A percentile compares a stretch with the other conserved stretches of the same genome.
Evolutionary conservation across 1,139 yeast species (phyloP).

Genomic region (Hyphopichia wangnamkhiaoensis): DNA sequence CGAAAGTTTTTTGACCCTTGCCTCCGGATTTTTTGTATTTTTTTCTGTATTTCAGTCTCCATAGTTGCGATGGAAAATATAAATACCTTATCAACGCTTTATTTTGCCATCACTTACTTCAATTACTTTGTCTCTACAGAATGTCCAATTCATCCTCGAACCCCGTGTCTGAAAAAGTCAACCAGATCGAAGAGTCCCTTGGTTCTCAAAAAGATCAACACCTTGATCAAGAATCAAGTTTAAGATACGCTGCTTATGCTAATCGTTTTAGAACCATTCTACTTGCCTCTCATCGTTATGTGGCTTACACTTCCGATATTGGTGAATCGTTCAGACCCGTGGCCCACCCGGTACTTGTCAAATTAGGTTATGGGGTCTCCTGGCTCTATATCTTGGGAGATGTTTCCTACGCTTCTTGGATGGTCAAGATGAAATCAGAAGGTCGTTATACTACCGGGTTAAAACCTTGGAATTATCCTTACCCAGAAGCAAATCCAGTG

Average conservation of each 20-base stretch:
- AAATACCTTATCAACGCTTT: neutral
- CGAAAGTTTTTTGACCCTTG: too few relatives aligned
- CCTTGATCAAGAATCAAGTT: slow-evolving; percentile 46
- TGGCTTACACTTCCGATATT: slow-evolving; percentile 84
- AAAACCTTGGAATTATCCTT: slow-evolving; percentile 65
- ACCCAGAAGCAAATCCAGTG: slow-evolving; percentile 41
- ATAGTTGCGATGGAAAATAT: too few relatives aligned
- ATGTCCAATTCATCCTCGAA: neutral
- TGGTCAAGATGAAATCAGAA: slow-evolving; percentile 64
- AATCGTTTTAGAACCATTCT: slow-evolving; percentile 70
- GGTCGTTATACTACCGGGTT: slow-evolving; percentile 65
- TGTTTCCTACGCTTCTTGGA: slow-evolving; percentile 76
- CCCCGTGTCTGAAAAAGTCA: slow-evolving; percentile 1
- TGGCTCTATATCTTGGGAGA: slow-evolving; percentile 83
- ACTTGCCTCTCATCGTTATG: slow-evolving; percentile 77
- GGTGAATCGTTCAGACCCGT: slow-evolving; percentile 91
- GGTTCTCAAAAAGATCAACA: slow-evolving; percentile 14
- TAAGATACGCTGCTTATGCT: slow-evolving; percentile 84
- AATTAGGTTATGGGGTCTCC: slow-evolving; percentile 68
- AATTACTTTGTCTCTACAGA: neutral
- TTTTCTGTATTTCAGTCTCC: too few relatives aligned
- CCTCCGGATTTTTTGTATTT: too few relatives aligned
- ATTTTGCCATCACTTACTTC: neutral
- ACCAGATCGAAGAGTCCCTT: slow-evolving; percentile 11
- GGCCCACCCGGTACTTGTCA: slow-evolving; percentile 68